phyloP scores from a whole-genome alignment of 768 basidiomycete species.

The Russula lepida region DNA sequence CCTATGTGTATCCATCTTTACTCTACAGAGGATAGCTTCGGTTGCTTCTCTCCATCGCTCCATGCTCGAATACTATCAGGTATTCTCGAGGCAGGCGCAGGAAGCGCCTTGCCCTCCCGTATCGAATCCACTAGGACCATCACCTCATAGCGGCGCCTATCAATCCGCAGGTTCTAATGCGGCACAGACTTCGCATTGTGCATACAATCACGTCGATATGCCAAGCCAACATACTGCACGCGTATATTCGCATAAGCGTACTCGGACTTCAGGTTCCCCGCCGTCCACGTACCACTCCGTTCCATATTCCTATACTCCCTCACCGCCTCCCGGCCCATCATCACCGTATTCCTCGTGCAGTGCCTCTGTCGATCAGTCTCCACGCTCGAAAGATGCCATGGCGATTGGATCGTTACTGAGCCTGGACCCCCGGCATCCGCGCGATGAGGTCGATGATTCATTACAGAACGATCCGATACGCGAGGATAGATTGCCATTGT shows the following conservation, averaged over 20 bases:
- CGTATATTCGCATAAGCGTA: conserved; percentile 21
- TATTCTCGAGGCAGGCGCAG: conserved; percentile 7
- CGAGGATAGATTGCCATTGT: conserved; percentile 2
- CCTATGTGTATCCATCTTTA: conserved; percentile 3
- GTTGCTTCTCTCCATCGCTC: conserved; percentile 61
- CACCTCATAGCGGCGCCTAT: conserved; percentile 1
- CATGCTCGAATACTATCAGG: conserved; percentile 51
- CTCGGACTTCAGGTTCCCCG: conserved; percentile 18
- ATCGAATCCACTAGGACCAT: neutral
- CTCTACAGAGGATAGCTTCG: conserved; percentile 57
- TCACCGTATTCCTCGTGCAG: conserved; percentile 70
- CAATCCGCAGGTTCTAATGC: neutral
- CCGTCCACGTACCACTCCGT: conserved; percentile 51
- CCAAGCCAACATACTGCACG: conserved; percentile 2
- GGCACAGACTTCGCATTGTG: neutral
- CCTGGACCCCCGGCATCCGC: conserved; percentile 24
- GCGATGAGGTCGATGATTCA: conserved; percentile 2
- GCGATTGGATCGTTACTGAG: conserved; percentile 70
- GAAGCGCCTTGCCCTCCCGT: conserved; percentile 6
- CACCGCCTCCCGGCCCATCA: conserved; percentile 35
- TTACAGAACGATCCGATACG: neutral
- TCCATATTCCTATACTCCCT: conserved; percentile 31
- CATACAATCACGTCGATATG: neutral
- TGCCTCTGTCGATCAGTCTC: conserved; percentile 61
- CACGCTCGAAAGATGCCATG: conserved; percentile 67